Base-by-base conservation (phyloP, 805 yeast genomes). In the Zygosaccharomyces pseudorouxii region DNA sequence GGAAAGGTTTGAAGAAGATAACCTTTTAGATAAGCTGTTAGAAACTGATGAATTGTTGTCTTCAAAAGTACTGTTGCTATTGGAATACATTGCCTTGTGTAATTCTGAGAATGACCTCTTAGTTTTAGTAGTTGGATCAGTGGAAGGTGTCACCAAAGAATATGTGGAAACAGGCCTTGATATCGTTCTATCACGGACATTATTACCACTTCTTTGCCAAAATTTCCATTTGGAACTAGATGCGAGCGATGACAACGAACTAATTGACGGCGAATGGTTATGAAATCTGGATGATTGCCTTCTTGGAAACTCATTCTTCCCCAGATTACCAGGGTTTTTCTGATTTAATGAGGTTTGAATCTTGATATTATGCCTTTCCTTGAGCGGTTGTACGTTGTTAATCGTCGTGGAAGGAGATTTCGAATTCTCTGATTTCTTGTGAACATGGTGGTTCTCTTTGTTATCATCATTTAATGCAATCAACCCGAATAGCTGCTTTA, bases 201-300 rank as follows among this genome's bases (percentile, higher is more conserved):
- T 33, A 33, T 33, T 33, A 33, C 37, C 37, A 37, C 51, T 54
- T 43, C 55, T 60, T 42, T 63, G 64, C 71, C 71, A 67, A 45
- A 67, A 67, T 46, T 63, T 67, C 71, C 71, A 67, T 42, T 56
- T 61, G 7, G 56, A 49, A 22, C 43, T 29, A 5, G 51, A 48
- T 5, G 42, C 30, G 11, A 45, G 20, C 11, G 64, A 56, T 6
- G 63, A 51, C 19, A 51, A 47, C 2, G 64, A 57, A 4, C 61
- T 52, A 18, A 56, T 54, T 45, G 60, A 59, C 5, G 60, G 49
- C 16, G 55, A 52, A 38, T 52, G 55, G 5, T 47, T 46, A 37
- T 52, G 53, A 18, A 46, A 47, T 16, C 51, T 36, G 18, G 51
- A 41, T 9, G 31, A 18, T 37, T 46, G 33, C n/a, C 39, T 14